These are phyloP conservation scores for Suhomyces pyralidae DNA, from an alignment of 805 yeast species.

Conservation along the genomic window DNA sequence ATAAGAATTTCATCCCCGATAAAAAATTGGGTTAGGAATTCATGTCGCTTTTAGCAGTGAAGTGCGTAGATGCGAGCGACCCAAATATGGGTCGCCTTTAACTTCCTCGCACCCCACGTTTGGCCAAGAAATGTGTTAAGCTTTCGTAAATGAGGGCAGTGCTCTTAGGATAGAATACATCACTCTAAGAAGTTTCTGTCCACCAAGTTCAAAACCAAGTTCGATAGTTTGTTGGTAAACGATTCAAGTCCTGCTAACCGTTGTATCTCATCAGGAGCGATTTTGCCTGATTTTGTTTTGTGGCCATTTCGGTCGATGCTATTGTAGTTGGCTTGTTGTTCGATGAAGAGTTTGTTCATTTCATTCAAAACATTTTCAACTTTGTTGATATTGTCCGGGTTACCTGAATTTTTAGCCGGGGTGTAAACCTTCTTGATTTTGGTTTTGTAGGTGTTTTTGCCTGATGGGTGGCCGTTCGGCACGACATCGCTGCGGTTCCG, in stretches of 20 bases:
- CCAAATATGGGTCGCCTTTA: not conserved
- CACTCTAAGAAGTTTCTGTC: not conserved
- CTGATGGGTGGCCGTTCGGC: not conserved
- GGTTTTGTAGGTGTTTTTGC: constrained; percentile 28
- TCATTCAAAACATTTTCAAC: constrained; percentile 30
- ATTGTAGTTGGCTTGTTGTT: constrained; percentile 4
- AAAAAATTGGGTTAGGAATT: not conserved
- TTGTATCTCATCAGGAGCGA: not conserved
- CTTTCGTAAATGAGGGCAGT: not conserved
- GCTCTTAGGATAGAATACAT: not conserved
- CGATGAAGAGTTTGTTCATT: constrained; percentile 19
- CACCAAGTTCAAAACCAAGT: constrained; percentile 7
- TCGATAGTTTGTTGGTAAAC: constrained; percentile 7
- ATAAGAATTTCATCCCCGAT: not conserved
- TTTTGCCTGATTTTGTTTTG: not conserved
- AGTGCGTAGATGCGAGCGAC: not conserved
- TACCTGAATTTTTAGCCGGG: constrained; percentile 32
- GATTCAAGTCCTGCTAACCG: not conserved
- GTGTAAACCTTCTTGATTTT: constrained; percentile 36
- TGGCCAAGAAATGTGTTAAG: not conserved
- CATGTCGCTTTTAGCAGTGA: not conserved
- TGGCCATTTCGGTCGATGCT: not conserved
- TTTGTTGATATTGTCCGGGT: constrained; percentile 22
- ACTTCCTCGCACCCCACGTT: not conserved
- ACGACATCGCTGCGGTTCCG: not conserved